Evolutionary conservation across 1,284 basidiomycete genomes (phyloP).

Genomic region (Phylloporus sp.): DNA sequence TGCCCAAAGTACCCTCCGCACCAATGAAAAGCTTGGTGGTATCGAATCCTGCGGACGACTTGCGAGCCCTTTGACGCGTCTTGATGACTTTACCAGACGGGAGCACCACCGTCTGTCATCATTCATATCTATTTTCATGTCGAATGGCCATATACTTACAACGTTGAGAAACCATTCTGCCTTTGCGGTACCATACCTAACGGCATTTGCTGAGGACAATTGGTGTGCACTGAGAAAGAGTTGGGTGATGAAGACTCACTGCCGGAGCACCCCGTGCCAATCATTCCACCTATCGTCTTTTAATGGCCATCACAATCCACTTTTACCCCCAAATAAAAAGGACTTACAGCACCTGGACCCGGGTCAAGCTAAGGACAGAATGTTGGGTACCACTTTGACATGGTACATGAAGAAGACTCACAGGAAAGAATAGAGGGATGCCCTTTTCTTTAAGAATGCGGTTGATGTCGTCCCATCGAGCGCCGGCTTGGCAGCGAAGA

Average conservation of each 20-base stretch:
- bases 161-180: conserved; percentile 78
- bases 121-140: neutral
- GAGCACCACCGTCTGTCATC: conserved; percentile 73
- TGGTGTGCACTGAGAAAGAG: neutral
- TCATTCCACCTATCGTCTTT: conserved; percentile 66
- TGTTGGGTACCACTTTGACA: neutral
- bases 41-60: conserved; percentile 82
- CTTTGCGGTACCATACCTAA: conserved; percentile 81
- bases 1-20: conserved; percentile 83
- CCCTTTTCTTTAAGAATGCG: conserved; percentile 71
- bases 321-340: conserved; percentile 7
- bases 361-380: conserved; percentile 55
- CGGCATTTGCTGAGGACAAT: conserved; percentile 71
- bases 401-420: conserved; percentile 39
- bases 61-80: conserved; percentile 75
- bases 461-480: conserved; percentile 92
- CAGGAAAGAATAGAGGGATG: conserved; percentile 76
- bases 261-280: conserved; percentile 63
- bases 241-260: conserved; percentile 46
- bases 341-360: conserved; percentile 58
- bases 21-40: conserved; percentile 85
- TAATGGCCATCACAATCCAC: conserved; percentile 17
- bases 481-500: conserved; percentile 81
- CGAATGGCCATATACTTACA: conserved; percentile 43
- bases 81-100: conserved; percentile 83